These are phyloP conservation scores for Insectozyma bohioensis DNA, from an alignment of 1,139 yeast genomes.

Conservation along the genomic window DNA sequence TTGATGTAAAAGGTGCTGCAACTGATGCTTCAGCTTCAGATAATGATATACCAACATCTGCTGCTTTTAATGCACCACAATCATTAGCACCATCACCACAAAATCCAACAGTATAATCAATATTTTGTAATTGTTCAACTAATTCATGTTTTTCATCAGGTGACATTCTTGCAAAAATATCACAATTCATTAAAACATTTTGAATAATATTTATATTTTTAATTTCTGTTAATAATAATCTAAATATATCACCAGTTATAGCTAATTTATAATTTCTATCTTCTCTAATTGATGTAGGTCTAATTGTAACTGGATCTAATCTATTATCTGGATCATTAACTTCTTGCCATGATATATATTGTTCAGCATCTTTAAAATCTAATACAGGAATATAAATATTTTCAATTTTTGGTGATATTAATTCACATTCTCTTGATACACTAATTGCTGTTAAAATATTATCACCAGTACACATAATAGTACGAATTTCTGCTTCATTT, in stretches of 20 bases:
- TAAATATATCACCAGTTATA: slow-evolving; percentile 88
- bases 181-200: slow-evolving; percentile 67
- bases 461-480: slow-evolving; percentile 98
- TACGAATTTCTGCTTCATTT: slow-evolving; percentile 66
- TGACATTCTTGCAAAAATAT: slow-evolving; percentile 93
- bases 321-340: slow-evolving; percentile 52
- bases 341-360: slow-evolving; percentile 60
- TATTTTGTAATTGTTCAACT: slow-evolving; percentile 77
- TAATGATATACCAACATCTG: slow-evolving; percentile 92
- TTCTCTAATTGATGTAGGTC: slow-evolving; percentile 39
- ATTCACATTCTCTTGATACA: slow-evolving; percentile 82
- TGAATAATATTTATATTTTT: slow-evolving; percentile 44
- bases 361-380: slow-evolving; percentile 32
- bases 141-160: slow-evolving; percentile 98
- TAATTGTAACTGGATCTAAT: slow-evolving; percentile 64
- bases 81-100: slow-evolving; percentile 99
- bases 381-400: slow-evolving; percentile 72
- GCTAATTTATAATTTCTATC: slow-evolving; percentile 63
- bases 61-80: slow-evolving; percentile 97
- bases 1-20: slow-evolving; percentile 96
- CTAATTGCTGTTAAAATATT: slow-evolving; percentile 91
- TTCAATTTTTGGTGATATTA: slow-evolving; percentile 45
- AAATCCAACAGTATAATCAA: slow-evolving; percentile 93
- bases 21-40: slow-evolving; percentile 98
- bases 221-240: slow-evolving; percentile 63